Evolutionary conservation across 2,329 filamentous ascomycete species (phyloP), one percentile per base, ranked within the genome.

Genomic region (Colletotrichum trifolii): DNA sequence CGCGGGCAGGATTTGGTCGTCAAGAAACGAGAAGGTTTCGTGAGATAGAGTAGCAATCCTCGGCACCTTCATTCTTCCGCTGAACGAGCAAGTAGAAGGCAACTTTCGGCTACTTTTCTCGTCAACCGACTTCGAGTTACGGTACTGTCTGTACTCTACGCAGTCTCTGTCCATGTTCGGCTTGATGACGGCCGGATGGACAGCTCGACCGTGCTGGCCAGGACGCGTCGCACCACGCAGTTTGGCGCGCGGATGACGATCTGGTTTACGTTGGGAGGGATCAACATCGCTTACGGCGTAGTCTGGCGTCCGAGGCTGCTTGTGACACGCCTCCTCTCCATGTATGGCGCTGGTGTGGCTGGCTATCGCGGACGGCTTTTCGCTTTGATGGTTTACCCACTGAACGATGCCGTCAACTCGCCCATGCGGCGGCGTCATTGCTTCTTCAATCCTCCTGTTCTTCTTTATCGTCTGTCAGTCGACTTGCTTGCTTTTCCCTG

Each of bases 271-370:
- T 54, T 43, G 38, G 54, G 38, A 49, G 43, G 12, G 49, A 64
- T 54, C 43, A 39, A 54, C 49, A 34, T n/a, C 8, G 13, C 17
- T 45, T 43, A 34, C 17, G 42, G 50, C 11, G 10, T 48, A 12
- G 8, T 10, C n/a, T 49, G 52, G 43, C 34, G 38, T n/a, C 60
- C 60, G 60, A 63, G 54, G 60, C 40, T 58, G 47, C 47, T 58
- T 52, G 40, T 63, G 54, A 58, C 40, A 52, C n/a, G 35, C 38
- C 35, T 12, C n/a, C 48, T 35, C 42, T 54, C 25, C 2, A 17
- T 17, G 17, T 17, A 17, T 17, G 17, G 17, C 17, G 17, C 17
- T 17, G 17, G 17, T 17, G 17, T 17, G 17, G 17, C 17, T 17
- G 17, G 17, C 17, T 17, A 17, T 38, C 50, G 42, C 45, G 45